A percentile compares a stretch with the other conserved stretches of the same genome.
Conservation (phyloP, 2,329 filamentous ascomycete genomes). For the Fusarium citri region DNA sequence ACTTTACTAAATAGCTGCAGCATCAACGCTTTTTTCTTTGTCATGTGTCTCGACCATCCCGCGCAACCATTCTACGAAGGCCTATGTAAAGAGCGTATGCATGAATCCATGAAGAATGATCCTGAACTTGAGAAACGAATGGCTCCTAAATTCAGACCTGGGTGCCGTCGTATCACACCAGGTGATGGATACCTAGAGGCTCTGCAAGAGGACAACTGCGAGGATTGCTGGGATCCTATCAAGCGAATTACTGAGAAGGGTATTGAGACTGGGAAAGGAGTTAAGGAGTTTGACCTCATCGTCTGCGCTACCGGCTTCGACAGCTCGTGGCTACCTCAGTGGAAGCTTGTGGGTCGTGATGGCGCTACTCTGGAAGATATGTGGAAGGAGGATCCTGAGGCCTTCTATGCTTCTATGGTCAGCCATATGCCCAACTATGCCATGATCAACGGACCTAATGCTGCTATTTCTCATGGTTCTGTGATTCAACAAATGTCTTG, state of each 20-base stretch:
- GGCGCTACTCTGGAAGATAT: not conserved
- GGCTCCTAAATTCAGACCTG: not conserved
- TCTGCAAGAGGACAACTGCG: slow-evolving; percentile 1
- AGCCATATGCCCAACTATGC: slow-evolving; percentile 2
- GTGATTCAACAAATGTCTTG: slow-evolving; percentile 5
- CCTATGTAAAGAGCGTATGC: slow-evolving; percentile 4
- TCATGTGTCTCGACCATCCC: slow-evolving; percentile 11
- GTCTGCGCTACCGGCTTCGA: slow-evolving; percentile 11
- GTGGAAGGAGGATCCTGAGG: slow-evolving; percentile 5
- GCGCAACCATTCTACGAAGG: slow-evolving; percentile 8
- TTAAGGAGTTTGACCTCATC: slow-evolving; percentile 8
- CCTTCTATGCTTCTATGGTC: not conserved
- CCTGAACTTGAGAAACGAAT: not conserved
- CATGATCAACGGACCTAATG: slow-evolving; percentile 7
- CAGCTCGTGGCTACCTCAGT: slow-evolving; percentile 1
- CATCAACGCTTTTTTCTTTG: slow-evolving; percentile 10
- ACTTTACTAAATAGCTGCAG: not conserved
- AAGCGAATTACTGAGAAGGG: not conserved
- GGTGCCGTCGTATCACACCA: not conserved
- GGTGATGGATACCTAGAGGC: slow-evolving; percentile 9
- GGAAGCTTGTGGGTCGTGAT: not conserved
- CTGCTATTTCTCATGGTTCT: not conserved
- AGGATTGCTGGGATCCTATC: not conserved
- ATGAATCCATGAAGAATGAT: slow-evolving; percentile 5
- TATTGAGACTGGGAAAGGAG: not conserved